Evolutionary conservation across 2,329 filamentous ascomycete species (phyloP).

Genomic region (Phaeosphaeria sp.): DNA sequence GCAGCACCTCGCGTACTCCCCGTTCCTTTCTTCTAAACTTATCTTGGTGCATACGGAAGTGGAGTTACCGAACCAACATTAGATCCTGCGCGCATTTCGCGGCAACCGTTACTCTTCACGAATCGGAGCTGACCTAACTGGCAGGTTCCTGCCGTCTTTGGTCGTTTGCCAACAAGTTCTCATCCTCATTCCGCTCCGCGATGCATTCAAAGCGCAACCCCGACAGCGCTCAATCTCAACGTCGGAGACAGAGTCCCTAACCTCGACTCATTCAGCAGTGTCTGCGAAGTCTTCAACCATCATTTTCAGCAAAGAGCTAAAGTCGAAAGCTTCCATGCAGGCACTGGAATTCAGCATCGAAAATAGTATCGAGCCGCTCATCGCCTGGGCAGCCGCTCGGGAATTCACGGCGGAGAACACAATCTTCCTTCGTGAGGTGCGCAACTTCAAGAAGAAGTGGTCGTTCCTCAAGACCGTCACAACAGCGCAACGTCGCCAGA

Average conservation of each 20-base stretch:
- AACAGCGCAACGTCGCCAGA: slow-evolving; percentile 41
- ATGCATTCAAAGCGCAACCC: slow-evolving; percentile 30
- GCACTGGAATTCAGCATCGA: slow-evolving; percentile 44
- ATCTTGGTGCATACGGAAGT: not conserved
- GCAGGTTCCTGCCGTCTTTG: slow-evolving; percentile 45
- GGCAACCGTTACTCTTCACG: not conserved
- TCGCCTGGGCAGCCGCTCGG: slow-evolving; percentile 43
- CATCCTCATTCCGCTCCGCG: slow-evolving; percentile 43
- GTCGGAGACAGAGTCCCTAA: slow-evolving; percentile 35
- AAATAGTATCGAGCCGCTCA: slow-evolving; percentile 43
- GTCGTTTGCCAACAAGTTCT: slow-evolving; percentile 47
- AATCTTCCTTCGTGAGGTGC: slow-evolving; percentile 48
- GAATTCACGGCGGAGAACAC: slow-evolving; percentile 49
- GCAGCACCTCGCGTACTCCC: not conserved
- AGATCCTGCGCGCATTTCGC: not conserved
- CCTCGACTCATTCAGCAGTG: slow-evolving; percentile 27
- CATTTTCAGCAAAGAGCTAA: slow-evolving; percentile 35
- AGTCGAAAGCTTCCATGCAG: slow-evolving; percentile 45
- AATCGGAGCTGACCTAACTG: not conserved
- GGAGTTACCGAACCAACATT: slow-evolving; percentile 10
- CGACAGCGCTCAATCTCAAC: slow-evolving; percentile 25
- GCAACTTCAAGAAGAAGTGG: slow-evolving; percentile 48
- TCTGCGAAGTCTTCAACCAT: slow-evolving; percentile 30
- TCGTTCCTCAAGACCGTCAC: slow-evolving; percentile 30
- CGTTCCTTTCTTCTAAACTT: not conserved